Conservation (phyloP, 2,329 filamentous ascomycete species). For the Epicoccum sorghinum region DNA sequence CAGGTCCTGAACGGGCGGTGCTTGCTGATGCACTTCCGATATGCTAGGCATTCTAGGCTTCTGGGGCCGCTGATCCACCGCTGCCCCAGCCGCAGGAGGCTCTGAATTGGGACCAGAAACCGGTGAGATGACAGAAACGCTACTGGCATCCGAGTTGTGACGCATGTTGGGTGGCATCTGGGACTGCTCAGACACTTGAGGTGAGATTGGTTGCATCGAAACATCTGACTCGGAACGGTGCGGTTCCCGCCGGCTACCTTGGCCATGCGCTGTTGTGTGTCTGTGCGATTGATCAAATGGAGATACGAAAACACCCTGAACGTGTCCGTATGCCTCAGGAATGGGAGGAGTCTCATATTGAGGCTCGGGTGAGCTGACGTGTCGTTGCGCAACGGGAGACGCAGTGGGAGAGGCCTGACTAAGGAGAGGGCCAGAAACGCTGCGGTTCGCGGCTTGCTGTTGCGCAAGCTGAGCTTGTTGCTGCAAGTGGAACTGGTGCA, state of each 20-base stretch:
- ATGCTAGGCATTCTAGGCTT: constrained; percentile 46
- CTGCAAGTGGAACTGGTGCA: constrained; percentile 14
- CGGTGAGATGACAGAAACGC: constrained; percentile 40
- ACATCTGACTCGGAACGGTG: constrained; percentile 26
- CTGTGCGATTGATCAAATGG: constrained; percentile 26
- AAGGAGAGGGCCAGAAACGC: constrained; percentile 28
- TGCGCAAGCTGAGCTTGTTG: constrained; percentile 13
- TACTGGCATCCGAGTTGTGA: constrained; percentile 37
- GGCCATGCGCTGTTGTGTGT: constrained; percentile 18
- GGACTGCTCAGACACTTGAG: constrained; percentile 41
- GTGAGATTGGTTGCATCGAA: constrained; percentile 39
- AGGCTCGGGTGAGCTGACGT: constrained; percentile 36
- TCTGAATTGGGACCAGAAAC: constrained; percentile 32
- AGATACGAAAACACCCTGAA: constrained; percentile 39
- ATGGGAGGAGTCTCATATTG: constrained; percentile 46
- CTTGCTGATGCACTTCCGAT: constrained; percentile 34
- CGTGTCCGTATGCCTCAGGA: constrained; percentile 44
- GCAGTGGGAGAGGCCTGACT: constrained; percentile 16
- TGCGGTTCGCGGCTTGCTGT: constrained; percentile 16
- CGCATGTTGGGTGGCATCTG: constrained; percentile 29
- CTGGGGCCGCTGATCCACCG: constrained; percentile 26
- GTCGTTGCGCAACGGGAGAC: constrained; percentile 25
- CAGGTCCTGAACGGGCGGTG: constrained; percentile 20
- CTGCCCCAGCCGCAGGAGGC: constrained; percentile 15
- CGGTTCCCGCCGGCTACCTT: constrained; percentile 26